Evolutionary conservation across 2,329 filamentous ascomycete genomes (phyloP).

Genomic region (Grosmannia huntii): DNA sequence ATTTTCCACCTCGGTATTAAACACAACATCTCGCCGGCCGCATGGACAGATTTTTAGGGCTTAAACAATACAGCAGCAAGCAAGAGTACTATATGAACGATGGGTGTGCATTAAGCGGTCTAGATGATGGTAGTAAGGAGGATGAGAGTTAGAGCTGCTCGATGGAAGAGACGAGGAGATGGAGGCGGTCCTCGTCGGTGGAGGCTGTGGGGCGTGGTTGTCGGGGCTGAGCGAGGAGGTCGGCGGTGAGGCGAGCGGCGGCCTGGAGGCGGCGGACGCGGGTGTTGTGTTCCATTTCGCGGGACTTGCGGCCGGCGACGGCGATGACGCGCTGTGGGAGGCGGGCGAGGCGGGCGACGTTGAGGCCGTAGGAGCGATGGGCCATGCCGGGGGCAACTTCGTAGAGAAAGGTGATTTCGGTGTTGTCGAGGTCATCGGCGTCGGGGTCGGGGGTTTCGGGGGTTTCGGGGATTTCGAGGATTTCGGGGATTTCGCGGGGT

Average conservation of each 20-base stretch:
- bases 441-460: constrained; percentile 15
- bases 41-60: not conserved
- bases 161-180: constrained; percentile 40
- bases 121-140: not conserved
- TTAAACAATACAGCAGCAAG: not conserved
- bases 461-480: not conserved
- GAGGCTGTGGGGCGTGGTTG: not conserved
- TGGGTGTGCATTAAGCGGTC: not conserved
- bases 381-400: constrained; percentile 84
- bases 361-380: constrained; percentile 86
- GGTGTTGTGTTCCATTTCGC: constrained; percentile 65
- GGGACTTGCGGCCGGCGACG: constrained; percentile 65
- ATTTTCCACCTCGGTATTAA: not conserved
- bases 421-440: constrained; percentile 46
- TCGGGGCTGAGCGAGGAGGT: constrained; percentile 22
- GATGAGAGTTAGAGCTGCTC: constrained; percentile 37
- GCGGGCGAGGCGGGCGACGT: constrained; percentile 77
- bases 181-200: constrained; percentile 27
- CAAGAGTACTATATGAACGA: not conserved
- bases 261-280: constrained; percentile 47
- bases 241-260: constrained; percentile 27
- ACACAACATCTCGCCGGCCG: not conserved
- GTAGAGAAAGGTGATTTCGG: constrained; percentile 80
- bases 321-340: constrained; percentile 68
- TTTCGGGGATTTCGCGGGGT: not conserved